Evolutionary conservation across 352 stramenopile genomes (phyloP).

Genomic region (Phytophthora sansomeana): DNA sequence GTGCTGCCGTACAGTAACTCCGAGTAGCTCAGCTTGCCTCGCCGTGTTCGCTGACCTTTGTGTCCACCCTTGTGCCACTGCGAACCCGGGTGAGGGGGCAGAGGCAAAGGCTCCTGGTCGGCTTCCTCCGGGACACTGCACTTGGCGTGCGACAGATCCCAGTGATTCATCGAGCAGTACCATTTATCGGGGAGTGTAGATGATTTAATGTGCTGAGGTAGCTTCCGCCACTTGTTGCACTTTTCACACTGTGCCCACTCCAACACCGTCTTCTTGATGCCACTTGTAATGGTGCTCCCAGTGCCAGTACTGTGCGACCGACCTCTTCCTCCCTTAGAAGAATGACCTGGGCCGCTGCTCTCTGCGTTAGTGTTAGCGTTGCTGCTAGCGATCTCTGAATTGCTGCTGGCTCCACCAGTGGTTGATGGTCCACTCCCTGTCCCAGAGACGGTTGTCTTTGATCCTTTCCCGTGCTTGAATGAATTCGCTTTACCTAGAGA

Average conservation of each 20-base stretch:
- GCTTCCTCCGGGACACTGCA: constrained; percentile 80
- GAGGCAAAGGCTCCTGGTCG: constrained; percentile 71
- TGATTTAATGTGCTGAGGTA: constrained; percentile 92
- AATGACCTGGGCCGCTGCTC: background rate
- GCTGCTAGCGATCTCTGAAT: constrained; percentile 15
- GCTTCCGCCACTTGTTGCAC: constrained; percentile 96
- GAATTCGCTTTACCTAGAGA: constrained; percentile 20
- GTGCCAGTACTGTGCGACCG: constrained; percentile 11
- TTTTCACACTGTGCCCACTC: constrained; percentile 97
- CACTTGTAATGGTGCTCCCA: constrained; percentile 13
- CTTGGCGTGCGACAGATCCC: constrained; percentile 86
- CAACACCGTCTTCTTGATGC: constrained; percentile 82
- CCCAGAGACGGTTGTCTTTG: constrained; percentile 23
- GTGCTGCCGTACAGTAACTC: constrained; percentile 85
- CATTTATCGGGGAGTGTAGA: constrained; percentile 95
- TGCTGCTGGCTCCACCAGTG: constrained; percentile 6
- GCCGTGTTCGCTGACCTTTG: constrained; percentile 48
- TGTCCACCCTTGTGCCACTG: constrained; percentile 69
- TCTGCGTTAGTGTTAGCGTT: constrained; percentile 9
- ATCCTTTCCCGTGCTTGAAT: constrained; percentile 38
- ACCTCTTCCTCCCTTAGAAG: constrained; percentile 36
- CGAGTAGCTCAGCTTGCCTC: constrained; percentile 84
- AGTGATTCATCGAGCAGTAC: constrained; percentile 97
- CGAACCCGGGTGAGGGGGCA: constrained; percentile 46
- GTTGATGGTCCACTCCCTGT: constrained; percentile 11